A percentile compares a stretch with the other conserved stretches of the same genome.
These are phyloP conservation scores for Coniochaeta hoffmannii DNA, from an alignment of 2,329 filamentous ascomycete genomes.

Conservation along the genomic window DNA sequence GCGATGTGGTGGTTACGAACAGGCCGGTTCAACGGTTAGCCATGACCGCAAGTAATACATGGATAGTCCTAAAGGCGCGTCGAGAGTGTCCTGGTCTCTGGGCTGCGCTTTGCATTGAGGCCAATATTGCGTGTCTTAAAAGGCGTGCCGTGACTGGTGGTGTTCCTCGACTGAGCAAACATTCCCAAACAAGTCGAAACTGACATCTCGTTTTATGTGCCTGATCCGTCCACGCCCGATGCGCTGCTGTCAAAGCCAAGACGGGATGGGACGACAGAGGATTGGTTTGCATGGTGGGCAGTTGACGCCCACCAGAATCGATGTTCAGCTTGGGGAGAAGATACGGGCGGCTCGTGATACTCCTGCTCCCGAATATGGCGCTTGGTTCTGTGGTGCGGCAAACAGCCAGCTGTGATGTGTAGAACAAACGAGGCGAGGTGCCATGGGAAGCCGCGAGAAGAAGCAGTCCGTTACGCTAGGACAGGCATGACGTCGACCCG, in stretches of 20 bases:
- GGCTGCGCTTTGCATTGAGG: not conserved
- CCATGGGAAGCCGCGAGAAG: not conserved
- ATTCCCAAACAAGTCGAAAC: conserved; percentile 3
- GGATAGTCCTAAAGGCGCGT: not conserved
- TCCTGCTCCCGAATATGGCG: conserved; percentile 7
- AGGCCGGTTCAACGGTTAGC: no score
- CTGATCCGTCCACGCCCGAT: not conserved
- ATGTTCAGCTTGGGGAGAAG: conserved; percentile 8
- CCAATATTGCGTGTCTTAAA: not conserved
- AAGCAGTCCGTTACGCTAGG: not conserved
- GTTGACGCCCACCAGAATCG: conserved; percentile 12
- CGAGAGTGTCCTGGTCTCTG: not conserved
- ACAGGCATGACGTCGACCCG: not conserved
- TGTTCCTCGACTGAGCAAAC: not conserved
- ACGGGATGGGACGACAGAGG: not conserved
- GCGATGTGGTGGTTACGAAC: no score
- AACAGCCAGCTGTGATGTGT: not conserved
- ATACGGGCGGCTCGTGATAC: not conserved
- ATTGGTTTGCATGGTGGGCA: not conserved
- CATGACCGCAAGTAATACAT: no score
- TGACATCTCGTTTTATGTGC: not conserved
- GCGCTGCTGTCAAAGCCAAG: not conserved
- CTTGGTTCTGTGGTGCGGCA: conserved; percentile 10
- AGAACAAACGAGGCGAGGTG: no score
- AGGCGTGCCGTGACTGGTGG: not conserved